These are phyloP conservation scores for Sporodiniella umbellata DNA, from an alignment of 371 early-diverging fungal genomes.

Conservation along the genomic window DNA sequence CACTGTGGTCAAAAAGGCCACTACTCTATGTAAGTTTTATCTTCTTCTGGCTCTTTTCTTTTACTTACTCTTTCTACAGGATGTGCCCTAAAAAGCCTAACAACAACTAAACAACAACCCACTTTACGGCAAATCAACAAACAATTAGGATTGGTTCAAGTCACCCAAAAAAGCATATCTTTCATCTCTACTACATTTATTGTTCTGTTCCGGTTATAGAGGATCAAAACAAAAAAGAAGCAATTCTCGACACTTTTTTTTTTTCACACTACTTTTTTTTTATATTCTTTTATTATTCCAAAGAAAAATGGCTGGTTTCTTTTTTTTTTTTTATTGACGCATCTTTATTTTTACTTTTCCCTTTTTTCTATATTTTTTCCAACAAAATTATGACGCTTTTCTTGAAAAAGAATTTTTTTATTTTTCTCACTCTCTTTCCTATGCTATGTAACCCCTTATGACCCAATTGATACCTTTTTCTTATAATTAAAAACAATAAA, in stretches of 20 bases:
- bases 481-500: too few species aligned
- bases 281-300: too few species aligned
- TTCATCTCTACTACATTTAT: not conserved
- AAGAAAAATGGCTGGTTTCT: conserved; percentile 9
- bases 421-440: too few species aligned
- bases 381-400: not conserved
- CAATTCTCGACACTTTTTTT: too few species aligned
- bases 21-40: conserved; percentile 39
- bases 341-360: not conserved
- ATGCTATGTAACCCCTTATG: too few species aligned
- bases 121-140: not conserved
- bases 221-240: conserved; percentile 3
- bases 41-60: not conserved
- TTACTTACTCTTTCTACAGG: conserved; percentile 13
- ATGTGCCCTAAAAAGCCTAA: conserved; percentile 43
- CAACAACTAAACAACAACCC: conserved; percentile 10
- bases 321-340: conserved; percentile 5
- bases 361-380: conserved; percentile 1
- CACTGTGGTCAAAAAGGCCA: conserved; percentile 48
- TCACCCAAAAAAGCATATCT: not conserved
- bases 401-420: too few species aligned
- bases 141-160: not conserved
- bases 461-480: too few species aligned
- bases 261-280: conserved; percentile 1
- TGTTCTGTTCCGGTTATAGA: conserved; percentile 15